Percentiles rank a stretch among this genome's conserved stretches.
Evolutionary conservation across 2,329 filamentous ascomycete species (phyloP).

Genomic region (Mycocentrospora acerina): DNA sequence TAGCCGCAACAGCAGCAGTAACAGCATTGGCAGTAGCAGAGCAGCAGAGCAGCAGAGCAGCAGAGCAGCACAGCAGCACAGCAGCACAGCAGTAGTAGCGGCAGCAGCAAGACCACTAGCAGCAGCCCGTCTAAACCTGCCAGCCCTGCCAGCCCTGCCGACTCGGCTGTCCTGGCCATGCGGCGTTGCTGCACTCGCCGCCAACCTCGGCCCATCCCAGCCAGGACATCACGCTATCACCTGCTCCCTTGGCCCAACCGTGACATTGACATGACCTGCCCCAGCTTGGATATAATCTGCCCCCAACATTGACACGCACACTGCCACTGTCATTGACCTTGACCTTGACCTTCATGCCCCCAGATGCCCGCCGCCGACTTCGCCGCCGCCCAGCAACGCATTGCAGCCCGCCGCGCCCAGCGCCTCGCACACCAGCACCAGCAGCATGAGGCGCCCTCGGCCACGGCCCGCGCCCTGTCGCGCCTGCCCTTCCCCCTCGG

Average conservation of each 20-base stretch:
- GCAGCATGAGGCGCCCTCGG: conserved; percentile 49
- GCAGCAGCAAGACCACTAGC: no score
- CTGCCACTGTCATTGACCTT: conserved; percentile 1
- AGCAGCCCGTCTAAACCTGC: no score
- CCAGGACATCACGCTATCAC: conserved; percentile 24
- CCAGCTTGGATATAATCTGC: no score
- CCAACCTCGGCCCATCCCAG: conserved; percentile 31
- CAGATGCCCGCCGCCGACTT: conserved; percentile 64
- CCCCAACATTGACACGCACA: conserved; percentile 1
- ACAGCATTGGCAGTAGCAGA: no score
- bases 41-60: no score
- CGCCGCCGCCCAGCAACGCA: conserved; percentile 83
- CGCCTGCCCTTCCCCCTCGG: conserved; percentile 60
- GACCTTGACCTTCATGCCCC: conserved; percentile 14
- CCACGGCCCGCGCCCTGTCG: conserved; percentile 34
- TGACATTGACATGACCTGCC: conserved; percentile 1
- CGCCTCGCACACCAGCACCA: conserved; percentile 68
- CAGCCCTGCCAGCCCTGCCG: no score
- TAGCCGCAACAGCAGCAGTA: no score
- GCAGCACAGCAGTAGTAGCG: no score
- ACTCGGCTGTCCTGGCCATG: no score
- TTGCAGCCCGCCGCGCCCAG: conserved; percentile 75
- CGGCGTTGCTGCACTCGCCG: neutral
- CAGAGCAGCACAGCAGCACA: no score
- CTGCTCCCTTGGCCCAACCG: conserved; percentile 2